Evolutionary conservation across 495 filamentous ascomycete genomes (phyloP).

Genomic region (Oleoguttula mirabilis): DNA sequence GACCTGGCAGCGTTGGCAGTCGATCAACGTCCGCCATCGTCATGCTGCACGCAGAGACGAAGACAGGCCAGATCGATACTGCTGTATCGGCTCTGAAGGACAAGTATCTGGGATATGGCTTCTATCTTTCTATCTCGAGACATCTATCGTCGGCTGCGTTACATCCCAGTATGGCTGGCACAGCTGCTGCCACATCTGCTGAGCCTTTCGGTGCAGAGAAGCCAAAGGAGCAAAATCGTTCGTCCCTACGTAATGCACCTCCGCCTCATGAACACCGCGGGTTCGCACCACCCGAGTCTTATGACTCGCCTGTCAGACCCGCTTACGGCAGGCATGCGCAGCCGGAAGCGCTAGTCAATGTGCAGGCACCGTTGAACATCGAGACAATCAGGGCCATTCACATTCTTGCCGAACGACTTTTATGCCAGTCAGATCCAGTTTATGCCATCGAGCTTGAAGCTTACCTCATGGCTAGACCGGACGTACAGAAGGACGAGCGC

Average conservation of each 20-base stretch:
- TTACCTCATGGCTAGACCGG: slow-evolving; percentile 70
- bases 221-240: slow-evolving; percentile 39
- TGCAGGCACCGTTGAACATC: slow-evolving; percentile 64
- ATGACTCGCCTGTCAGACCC: slow-evolving; percentile 30
- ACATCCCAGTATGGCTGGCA: slow-evolving; percentile 36
- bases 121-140: slow-evolving; percentile 66
- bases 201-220: slow-evolving; percentile 75
- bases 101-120: slow-evolving; percentile 76
- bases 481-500: slow-evolving; percentile 70
- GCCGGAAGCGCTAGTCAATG: slow-evolving; percentile 51
- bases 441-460: slow-evolving; percentile 63
- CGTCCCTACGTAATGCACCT: slow-evolving; percentile 42
- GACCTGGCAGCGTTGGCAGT: slow-evolving; percentile 51
- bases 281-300: slow-evolving; percentile 72
- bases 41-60: slow-evolving; percentile 71
- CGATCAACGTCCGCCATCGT: slow-evolving; percentile 75
- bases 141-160: slow-evolving; percentile 77
- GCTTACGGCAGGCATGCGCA: slow-evolving; percentile 17
- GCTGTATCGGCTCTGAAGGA: slow-evolving; percentile 70
- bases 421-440: slow-evolving; percentile 59
- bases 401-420: slow-evolving; percentile 58
- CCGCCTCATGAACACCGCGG: slow-evolving; percentile 51
- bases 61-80: slow-evolving; percentile 72
- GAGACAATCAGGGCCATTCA: slow-evolving; percentile 76
- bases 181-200: slow-evolving; percentile 38